Evolutionary conservation across 805 yeast species (phyloP).

Genomic region (Clavispora carvajalis): DNA sequence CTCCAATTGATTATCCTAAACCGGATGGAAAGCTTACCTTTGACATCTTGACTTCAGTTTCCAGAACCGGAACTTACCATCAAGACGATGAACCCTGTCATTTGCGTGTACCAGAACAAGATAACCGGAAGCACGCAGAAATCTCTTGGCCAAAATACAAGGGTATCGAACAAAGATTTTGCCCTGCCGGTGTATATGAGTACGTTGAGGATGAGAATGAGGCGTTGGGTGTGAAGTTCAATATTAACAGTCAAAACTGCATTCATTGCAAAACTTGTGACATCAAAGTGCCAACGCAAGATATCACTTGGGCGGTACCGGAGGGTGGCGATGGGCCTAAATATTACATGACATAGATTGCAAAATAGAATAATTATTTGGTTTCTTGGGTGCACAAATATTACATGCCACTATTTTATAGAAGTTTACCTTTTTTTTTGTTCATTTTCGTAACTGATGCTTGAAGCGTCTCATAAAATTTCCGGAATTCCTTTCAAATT

Average conservation of each 20-base stretch:
- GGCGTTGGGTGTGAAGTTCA: slow-evolving; percentile 69
- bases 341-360: slow-evolving; percentile 65
- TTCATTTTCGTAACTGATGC: not conserved
- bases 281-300: slow-evolving; percentile 92
- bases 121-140: slow-evolving; percentile 60
- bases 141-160: slow-evolving; percentile 67
- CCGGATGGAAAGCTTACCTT: slow-evolving; percentile 93
- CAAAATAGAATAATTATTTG: not conserved
- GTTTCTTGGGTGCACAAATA: not conserved
- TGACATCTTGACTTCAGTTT: slow-evolving; percentile 89
- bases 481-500: too few species aligned
- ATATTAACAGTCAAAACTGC: slow-evolving; percentile 94
- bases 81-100: slow-evolving; percentile 93
- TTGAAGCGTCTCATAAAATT: not conserved
- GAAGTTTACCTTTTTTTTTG: not conserved
- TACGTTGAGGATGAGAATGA: slow-evolving; percentile 65
- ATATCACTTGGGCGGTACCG: slow-evolving; percentile 94
- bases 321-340: slow-evolving; percentile 99
- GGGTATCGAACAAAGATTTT: slow-evolving; percentile 88
- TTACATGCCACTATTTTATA: too few species aligned
- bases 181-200: slow-evolving; percentile 99
- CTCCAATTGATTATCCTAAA: slow-evolving; percentile 84
- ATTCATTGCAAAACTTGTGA: slow-evolving; percentile 98
- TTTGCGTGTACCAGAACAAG: slow-evolving; percentile 59
- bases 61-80: slow-evolving; percentile 94